Evolutionary conservation across 371 early-diverging fungal species (phyloP).

Genomic region (Circinella minor): DNA sequence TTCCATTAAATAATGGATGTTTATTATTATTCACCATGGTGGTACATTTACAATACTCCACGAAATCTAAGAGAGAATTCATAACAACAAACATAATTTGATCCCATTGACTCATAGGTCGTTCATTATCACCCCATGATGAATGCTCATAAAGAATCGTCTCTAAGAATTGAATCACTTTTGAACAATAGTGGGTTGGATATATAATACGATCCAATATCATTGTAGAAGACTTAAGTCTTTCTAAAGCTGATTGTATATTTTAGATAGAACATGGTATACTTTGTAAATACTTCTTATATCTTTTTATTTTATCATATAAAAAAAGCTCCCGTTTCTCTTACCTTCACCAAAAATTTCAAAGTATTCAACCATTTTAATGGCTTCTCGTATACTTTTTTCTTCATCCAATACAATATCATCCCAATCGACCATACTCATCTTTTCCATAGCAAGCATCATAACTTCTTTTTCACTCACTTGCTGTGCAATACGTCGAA

Average conservation of each 20-base stretch:
- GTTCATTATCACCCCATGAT: conserved; percentile 12
- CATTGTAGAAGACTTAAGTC: neutral
- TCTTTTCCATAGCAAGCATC: conserved; percentile 16
- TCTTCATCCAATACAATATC: conserved; percentile 8
- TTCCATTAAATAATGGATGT: neutral
- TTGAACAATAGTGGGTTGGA: conserved; percentile 2
- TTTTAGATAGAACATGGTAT: too few relatives aligned
- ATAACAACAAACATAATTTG: conserved; percentile 11
- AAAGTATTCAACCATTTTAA: conserved; percentile 13
- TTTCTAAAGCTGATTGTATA: neutral
- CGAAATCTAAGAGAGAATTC: conserved; percentile 16
- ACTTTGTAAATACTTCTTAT: too few relatives aligned
- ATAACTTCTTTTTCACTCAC: conserved; percentile 11
- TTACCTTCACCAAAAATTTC: conserved; percentile 18
- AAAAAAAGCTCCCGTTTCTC: neutral
- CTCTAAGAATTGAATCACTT: conserved; percentile 5
- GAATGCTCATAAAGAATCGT: conserved; percentile 7
- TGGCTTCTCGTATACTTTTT: conserved; percentile 1
- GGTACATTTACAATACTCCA: conserved; percentile 7
- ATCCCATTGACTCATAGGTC: conserved; percentile 17
- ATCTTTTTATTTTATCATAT: too few relatives aligned
- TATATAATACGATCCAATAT: conserved; percentile 5
- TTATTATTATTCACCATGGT: conserved; percentile 7
- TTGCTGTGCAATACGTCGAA: conserved; percentile 5
- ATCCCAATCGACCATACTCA: conserved; percentile 17